A percentile compares a stretch with the other conserved stretches of the same genome.
Conservation (phyloP, 306 rosid species). For the Potentilla sterilis region DNA sequence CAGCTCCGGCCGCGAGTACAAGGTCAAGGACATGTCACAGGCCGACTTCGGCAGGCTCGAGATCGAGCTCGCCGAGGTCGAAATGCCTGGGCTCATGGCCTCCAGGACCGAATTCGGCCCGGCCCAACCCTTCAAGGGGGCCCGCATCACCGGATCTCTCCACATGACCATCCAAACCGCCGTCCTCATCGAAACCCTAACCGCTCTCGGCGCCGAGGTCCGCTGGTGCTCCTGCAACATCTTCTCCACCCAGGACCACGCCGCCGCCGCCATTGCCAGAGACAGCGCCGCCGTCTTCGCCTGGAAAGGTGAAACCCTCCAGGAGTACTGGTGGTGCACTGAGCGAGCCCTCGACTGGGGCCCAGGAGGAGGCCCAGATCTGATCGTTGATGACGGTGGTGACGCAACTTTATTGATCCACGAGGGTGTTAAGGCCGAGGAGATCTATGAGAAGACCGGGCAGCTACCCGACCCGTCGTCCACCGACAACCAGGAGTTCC, state of each 20-base stretch:
- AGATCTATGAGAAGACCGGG: constrained; percentile 54
- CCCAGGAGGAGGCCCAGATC: constrained; percentile 82
- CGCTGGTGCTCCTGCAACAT: constrained; percentile 98
- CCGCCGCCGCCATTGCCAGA: constrained; percentile 92
- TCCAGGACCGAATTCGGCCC: constrained; percentile 68
- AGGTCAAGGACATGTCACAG: constrained; percentile 89
- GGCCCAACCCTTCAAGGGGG: constrained; percentile 76
- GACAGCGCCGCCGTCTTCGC: constrained; percentile 90
- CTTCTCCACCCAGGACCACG: constrained; percentile 96
- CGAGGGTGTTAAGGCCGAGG: constrained; percentile 95
- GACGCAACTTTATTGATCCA: constrained; percentile 77
- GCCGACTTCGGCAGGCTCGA: constrained; percentile 92
- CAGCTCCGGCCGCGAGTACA: constrained; percentile 74
- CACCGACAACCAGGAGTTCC: constrained; percentile 77
- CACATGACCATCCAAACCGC: constrained; percentile 99
- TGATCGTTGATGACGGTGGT: constrained; percentile 92
- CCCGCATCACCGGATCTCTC: constrained; percentile 89
- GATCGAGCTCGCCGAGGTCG: constrained; percentile 87
- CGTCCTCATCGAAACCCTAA: constrained; percentile 90
- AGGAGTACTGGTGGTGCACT: constrained; percentile 99
- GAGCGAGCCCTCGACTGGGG: constrained; percentile 96
- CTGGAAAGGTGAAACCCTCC: constrained; percentile 95
- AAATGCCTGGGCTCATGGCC: constrained; percentile 87
- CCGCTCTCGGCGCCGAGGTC: constrained; percentile 95
- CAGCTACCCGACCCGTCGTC: constrained; percentile 63